Conservation (phyloP, 2,329 filamentous ascomycete species). For the Cladosporium sp. region DNA sequence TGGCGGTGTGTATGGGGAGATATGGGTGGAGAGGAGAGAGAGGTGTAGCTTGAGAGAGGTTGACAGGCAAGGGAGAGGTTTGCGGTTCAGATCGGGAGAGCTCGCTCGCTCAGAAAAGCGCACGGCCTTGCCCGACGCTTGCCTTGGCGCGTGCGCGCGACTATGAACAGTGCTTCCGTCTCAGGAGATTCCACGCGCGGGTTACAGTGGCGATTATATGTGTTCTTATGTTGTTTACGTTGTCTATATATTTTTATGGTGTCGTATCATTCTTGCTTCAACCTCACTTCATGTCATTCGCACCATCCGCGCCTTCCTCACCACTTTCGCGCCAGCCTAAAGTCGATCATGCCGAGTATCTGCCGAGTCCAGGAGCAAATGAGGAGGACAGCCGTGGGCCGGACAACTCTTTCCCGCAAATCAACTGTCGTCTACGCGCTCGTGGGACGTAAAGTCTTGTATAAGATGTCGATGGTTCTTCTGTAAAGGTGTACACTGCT, state of each 20-base stretch:
- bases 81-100: slow-evolving; percentile 21
- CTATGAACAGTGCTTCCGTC: neutral
- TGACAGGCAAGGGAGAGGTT: slow-evolving; percentile 20
- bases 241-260: neutral
- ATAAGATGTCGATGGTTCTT: neutral
- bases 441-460: neutral
- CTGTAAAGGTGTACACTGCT: neutral
- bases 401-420: neutral
- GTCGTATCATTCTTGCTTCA: neutral
- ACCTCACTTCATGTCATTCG: neutral
- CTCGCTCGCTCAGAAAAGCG: slow-evolving; percentile 8
- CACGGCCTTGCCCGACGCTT: neutral
- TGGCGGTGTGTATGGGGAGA: slow-evolving; percentile 58
- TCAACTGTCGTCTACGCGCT: slow-evolving; percentile 4
- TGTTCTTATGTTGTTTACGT: neutral
- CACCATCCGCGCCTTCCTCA: neutral
- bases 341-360: neutral
- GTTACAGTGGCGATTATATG: neutral
- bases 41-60: slow-evolving; percentile 23
- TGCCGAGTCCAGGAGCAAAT: neutral
- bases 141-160: slow-evolving; percentile 7
- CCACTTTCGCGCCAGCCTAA: neutral
- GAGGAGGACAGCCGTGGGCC: neutral
- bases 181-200: neutral
- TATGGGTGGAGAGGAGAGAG: slow-evolving; percentile 22